phyloP scores from a whole-genome alignment of 306 rosid genomes.

The Begonia peltatifolia region DNA sequence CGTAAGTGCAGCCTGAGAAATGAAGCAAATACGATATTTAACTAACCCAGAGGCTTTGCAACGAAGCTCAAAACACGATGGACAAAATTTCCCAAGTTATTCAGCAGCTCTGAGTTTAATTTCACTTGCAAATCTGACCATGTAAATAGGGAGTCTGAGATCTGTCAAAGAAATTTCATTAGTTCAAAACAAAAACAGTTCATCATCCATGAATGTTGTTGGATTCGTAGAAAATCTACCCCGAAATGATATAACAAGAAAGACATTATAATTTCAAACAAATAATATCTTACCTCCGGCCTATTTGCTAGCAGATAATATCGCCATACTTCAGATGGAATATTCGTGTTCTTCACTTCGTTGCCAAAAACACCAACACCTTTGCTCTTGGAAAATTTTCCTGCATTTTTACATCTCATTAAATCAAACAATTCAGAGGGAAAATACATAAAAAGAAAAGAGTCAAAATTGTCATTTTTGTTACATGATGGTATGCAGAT shows the following conservation, averaged over 20 bases:
- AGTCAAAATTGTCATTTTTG: neutral
- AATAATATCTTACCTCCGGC: slow-evolving; percentile 39
- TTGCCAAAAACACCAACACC: slow-evolving; percentile 65
- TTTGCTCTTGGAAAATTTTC: slow-evolving; percentile 68
- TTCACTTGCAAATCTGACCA: slow-evolving; percentile 74
- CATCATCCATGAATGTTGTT: too few species aligned
- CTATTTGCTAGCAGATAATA: slow-evolving; percentile 66
- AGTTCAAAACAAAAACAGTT: too few species aligned
- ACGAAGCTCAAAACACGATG: slow-evolving; percentile 66
- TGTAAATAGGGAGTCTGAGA: slow-evolving; percentile 51
- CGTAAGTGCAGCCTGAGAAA: too few species aligned
- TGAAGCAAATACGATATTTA: neutral
- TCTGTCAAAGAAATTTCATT: slow-evolving; percentile 16
- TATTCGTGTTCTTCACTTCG: slow-evolving; percentile 49
- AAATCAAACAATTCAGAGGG: slow-evolving; percentile 6
- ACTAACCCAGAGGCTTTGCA: slow-evolving; percentile 62
- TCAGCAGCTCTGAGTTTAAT: slow-evolving; percentile 48
- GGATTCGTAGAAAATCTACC: too few species aligned
- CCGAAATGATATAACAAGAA: too few species aligned
- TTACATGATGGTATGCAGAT: slow-evolving; percentile 1
- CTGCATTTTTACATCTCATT: slow-evolving; percentile 13
- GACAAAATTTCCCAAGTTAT: slow-evolving; percentile 57
- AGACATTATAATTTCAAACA: too few species aligned
- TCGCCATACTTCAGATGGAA: slow-evolving; percentile 72
- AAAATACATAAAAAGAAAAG: slow-evolving; percentile 3